These are phyloP conservation scores for Striga hermonthica DNA, from an alignment of 305 asterid genomes.

Conservation along the genomic window DNA sequence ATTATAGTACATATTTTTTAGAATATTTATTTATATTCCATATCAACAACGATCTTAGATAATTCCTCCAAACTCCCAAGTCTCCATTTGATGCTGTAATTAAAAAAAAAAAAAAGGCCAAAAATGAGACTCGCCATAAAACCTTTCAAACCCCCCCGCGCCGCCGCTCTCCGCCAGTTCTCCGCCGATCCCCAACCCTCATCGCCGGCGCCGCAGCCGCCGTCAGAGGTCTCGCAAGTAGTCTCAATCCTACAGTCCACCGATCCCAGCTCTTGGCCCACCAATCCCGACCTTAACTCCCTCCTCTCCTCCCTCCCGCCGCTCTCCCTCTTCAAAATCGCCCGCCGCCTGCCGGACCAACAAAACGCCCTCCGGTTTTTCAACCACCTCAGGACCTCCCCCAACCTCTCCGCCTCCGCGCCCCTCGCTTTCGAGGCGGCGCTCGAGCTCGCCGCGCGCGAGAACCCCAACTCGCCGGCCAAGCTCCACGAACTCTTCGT, in stretches of 20 bases:
- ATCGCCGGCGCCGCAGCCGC: constrained; percentile 27
- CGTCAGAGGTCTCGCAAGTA: constrained; percentile 35
- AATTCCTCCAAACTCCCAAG: not conserved
- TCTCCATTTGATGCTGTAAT: not conserved
- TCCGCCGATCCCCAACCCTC: constrained; percentile 31
- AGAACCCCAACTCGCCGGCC: constrained; percentile 30
- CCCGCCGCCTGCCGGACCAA: constrained; percentile 61
- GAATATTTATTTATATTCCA: too few relatives aligned
- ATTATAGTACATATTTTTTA: too few relatives aligned
- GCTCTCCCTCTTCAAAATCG: constrained; percentile 45
- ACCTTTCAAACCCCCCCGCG: constrained; percentile 29
- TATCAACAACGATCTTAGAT: too few relatives aligned
- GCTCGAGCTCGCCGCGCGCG: constrained; percentile 56
- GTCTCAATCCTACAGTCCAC: constrained; percentile 50
- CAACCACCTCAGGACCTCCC: constrained; percentile 40
- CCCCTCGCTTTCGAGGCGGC: constrained; percentile 66
- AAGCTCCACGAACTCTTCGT: constrained; percentile 54
- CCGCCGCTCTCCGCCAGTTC: constrained; percentile 36
- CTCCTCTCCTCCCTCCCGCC: constrained; percentile 52
- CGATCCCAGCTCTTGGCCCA: constrained; percentile 55
- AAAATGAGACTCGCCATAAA: constrained; percentile 36
- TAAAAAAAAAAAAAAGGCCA: not conserved
- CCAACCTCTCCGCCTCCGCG: constrained; percentile 32
- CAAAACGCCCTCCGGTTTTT: constrained; percentile 53
- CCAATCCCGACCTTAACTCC: constrained; percentile 42